phyloP scores from a whole-genome alignment of 139 green algal genomes.

The Chlamydomonas incerta region DNA sequence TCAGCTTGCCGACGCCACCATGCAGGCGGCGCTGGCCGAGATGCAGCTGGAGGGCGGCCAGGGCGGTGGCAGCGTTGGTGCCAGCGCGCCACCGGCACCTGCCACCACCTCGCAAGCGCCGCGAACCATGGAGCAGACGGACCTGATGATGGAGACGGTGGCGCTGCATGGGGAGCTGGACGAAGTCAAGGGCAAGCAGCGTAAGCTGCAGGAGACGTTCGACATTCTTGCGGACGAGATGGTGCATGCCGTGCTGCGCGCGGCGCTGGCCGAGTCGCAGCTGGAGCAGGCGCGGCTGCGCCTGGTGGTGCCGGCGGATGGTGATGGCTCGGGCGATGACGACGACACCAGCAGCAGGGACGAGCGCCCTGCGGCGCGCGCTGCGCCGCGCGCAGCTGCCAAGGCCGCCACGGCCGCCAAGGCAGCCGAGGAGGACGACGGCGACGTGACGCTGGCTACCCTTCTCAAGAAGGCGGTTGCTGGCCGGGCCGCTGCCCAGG shows the following conservation, averaged over 20 bases:
- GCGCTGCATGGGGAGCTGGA: slow-evolving; percentile 36
- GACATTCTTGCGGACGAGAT: slow-evolving; percentile 19
- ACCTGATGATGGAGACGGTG: slow-evolving; percentile 41
- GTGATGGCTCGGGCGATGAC: no score
- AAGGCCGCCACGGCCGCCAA: no score
- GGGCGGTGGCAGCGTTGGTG: no score
- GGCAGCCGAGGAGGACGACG: no score
- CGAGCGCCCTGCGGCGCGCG: background rate
- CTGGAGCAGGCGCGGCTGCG: slow-evolving; percentile 5
- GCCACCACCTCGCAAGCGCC: background rate
- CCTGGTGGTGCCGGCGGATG: no score
- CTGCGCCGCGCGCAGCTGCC: background rate
- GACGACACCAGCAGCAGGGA: background rate
- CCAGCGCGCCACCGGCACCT: background rate
- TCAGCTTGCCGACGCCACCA: slow-evolving; percentile 12
- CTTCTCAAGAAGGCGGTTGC: no score
- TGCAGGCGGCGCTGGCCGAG: slow-evolving; percentile 32
- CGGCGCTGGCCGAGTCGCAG: slow-evolving; percentile 13
- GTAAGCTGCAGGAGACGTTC: background rate
- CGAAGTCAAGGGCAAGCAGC: slow-evolving; percentile 1
- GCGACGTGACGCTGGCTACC: no score
- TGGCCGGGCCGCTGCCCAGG: no score
- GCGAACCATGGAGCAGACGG: background rate
- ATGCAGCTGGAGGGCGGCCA: background rate
- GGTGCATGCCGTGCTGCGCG: background rate